Conservation (phyloP, 2,329 filamentous ascomycete genomes). For the Aspergillus japonicus region DNA sequence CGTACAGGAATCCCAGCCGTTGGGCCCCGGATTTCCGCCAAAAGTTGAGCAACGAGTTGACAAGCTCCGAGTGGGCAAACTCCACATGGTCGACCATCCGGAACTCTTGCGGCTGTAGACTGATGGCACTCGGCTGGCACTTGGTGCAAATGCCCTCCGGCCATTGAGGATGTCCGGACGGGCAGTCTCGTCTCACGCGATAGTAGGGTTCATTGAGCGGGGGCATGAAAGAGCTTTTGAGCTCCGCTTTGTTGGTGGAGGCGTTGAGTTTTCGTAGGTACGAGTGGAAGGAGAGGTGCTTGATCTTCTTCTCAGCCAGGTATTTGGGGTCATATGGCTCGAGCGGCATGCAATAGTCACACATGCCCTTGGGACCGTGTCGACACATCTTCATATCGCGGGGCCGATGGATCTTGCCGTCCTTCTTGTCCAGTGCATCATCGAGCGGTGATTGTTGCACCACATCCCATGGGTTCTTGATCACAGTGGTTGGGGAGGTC, state of each 20-base stretch:
- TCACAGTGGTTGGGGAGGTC: slow-evolving; percentile 57
- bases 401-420: slow-evolving; percentile 82
- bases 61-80: slow-evolving; percentile 79
- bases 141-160: slow-evolving; percentile 97
- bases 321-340: slow-evolving; percentile 92
- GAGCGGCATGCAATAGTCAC: slow-evolving; percentile 96
- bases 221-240: slow-evolving; percentile 92
- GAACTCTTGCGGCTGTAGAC: slow-evolving; percentile 86
- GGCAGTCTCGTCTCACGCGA: slow-evolving; percentile 82
- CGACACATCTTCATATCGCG: slow-evolving; percentile 84
- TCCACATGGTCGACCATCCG: slow-evolving; percentile 99
- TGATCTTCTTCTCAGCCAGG: slow-evolving; percentile 94
- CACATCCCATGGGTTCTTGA: slow-evolving; percentile 90
- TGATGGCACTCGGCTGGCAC: slow-evolving; percentile 96
- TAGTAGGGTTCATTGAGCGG: slow-evolving; percentile 91
- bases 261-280: slow-evolving; percentile 93
- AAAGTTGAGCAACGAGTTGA: slow-evolving; percentile 86
- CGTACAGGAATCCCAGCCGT: slow-evolving; percentile 86
- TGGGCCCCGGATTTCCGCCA: slow-evolving; percentile 86
- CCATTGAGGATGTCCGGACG: slow-evolving; percentile 88
- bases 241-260: slow-evolving; percentile 92
- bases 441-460: slow-evolving; percentile 86
- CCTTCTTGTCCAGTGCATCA: slow-evolving; percentile 77
- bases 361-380: slow-evolving; percentile 97
- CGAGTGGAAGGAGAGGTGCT: slow-evolving; percentile 94